These are phyloP conservation scores for Aspergillus fructus DNA, from an alignment of 2,329 filamentous ascomycete genomes.

Conservation along the genomic window DNA sequence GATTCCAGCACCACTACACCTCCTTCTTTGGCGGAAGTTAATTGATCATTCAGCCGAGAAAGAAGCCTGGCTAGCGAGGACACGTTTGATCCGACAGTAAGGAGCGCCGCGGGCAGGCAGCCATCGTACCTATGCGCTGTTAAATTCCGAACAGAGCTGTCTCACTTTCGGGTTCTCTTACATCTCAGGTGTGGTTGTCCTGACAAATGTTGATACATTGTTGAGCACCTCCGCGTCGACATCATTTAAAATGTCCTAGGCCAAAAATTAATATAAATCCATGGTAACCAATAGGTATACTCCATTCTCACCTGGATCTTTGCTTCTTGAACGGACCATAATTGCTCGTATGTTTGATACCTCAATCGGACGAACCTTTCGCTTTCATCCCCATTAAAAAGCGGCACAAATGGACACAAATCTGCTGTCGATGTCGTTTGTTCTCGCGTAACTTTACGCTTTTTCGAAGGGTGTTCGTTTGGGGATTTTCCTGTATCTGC, in stretches of 20 bases:
- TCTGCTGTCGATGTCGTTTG: slow-evolving; percentile 11
- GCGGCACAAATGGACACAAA: slow-evolving; percentile 34
- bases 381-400: slow-evolving; percentile 41
- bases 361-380: slow-evolving; percentile 33
- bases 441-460: slow-evolving; percentile 53
- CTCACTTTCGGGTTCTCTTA: slow-evolving; percentile 23
- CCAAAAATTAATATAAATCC: slow-evolving; percentile 11
- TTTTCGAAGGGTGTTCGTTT: slow-evolving; percentile 54
- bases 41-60: slow-evolving; percentile 35
- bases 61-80: slow-evolving; percentile 41
- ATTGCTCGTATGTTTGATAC: slow-evolving; percentile 36
- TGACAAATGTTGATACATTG: slow-evolving; percentile 40
- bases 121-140: slow-evolving; percentile 33
- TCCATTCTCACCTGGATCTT: slow-evolving; percentile 37
- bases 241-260: slow-evolving; percentile 36
- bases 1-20: slow-evolving; percentile 44
- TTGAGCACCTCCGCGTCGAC: slow-evolving; percentile 41
- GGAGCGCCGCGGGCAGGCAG: slow-evolving; percentile 42
- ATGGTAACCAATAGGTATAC: neutral
- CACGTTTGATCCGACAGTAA: slow-evolving; percentile 46
- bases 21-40: slow-evolving; percentile 31
- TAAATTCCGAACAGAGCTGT: slow-evolving; percentile 7
- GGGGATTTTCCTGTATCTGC: slow-evolving; percentile 38
- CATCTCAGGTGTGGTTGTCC: slow-evolving; percentile 34
- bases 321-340: slow-evolving; percentile 40